Evolutionary conservation across 192 early-diverging fungal species (phyloP), one percentile per base, ranked within the genome.

Genomic region (Gonapodya prolifera): DNA sequence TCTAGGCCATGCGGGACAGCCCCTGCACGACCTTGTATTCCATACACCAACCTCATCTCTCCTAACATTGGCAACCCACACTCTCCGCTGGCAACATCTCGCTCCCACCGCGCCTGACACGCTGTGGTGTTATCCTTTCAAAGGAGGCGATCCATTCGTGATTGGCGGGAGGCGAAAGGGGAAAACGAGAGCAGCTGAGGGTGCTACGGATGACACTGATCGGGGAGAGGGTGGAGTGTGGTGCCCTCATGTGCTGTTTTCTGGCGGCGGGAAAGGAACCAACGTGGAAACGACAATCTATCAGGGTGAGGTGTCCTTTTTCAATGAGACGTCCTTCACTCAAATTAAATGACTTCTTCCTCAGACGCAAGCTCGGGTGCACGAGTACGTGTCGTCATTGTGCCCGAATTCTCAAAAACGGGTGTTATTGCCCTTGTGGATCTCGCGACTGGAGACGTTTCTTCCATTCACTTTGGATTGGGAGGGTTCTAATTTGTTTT

Each of bases 101-200:
- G 95, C 95, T 16, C 97, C 97, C 0, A 89, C 94, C 31, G 92
- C 95, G 1, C 97, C 97, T 0, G 97, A 99, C 83, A 97, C 96
- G 16, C 84, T 99, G 76, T 95, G 94, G 45, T 61, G 45, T 61
- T 94, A 96, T 82, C 97, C 97, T 34, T 98, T 93, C 79, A 87
- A 86, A 79, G 87, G 93, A 45, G 77, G 80, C 2, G 97, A 99
- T 77, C 96, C 97, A 1, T 96, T 99, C 78, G 86, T 99, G 8
- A 61, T 61, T 61, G 45, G 45, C 23, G 45, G 45, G 8, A 61
- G 45, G 23, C 8, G 45, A 23, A 61, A 61, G 45, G 45, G 45
- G 8, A 61, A 61, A 23, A 23, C 8, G 8, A 61, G 45, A 61
- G 45, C 45, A 61, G 23, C 45, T 16, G 45, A 61, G 8, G 8